phyloP scores from a whole-genome alignment of 805 yeast species.

The Saccharomycopsis babjevae region DNA sequence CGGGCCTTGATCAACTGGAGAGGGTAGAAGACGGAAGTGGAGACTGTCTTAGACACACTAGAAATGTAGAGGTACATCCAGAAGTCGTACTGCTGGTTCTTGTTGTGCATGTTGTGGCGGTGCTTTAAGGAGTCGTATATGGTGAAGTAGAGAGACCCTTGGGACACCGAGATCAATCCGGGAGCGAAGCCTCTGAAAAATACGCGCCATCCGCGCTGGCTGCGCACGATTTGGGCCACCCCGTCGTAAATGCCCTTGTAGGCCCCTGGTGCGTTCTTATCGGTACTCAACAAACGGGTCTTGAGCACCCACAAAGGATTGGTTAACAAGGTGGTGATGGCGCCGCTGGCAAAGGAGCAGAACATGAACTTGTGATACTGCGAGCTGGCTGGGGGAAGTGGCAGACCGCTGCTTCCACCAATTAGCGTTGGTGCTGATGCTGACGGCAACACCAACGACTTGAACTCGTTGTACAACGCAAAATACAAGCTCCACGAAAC shows the following conservation, averaged over 20 bases:
- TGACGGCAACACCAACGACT: conserved; percentile 26
- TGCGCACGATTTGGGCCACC: conserved; percentile 31
- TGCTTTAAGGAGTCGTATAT: conserved; percentile 71
- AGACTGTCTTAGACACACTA: conserved; percentile 54
- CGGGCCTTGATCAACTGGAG: conserved; percentile 72
- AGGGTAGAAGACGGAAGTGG: conserved; percentile 69
- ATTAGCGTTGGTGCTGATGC: neutral
- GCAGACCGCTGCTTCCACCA: too few species aligned
- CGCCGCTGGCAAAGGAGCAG: conserved; percentile 63
- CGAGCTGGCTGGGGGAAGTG: neutral
- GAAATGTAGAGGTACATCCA: conserved; percentile 57
- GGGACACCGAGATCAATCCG: conserved; percentile 71
- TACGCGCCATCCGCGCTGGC: conserved; percentile 46
- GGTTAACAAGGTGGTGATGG: conserved; percentile 63
- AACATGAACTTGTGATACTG: conserved; percentile 27
- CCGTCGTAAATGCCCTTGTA: conserved; percentile 55
- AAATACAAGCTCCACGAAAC: conserved; percentile 87
- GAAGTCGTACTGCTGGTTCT: conserved; percentile 30
- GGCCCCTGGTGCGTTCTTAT: conserved; percentile 35
- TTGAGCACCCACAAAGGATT: conserved; percentile 95
- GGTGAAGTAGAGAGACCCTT: conserved; percentile 82
- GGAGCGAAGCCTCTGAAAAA: conserved; percentile 72
- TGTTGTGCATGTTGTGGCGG: conserved; percentile 16
- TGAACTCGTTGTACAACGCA: conserved; percentile 58
- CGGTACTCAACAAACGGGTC: conserved; percentile 66